These are phyloP conservation scores for Penicillium argentinense DNA, from an alignment of 495 filamentous ascomycete species.

Conservation along the genomic window DNA sequence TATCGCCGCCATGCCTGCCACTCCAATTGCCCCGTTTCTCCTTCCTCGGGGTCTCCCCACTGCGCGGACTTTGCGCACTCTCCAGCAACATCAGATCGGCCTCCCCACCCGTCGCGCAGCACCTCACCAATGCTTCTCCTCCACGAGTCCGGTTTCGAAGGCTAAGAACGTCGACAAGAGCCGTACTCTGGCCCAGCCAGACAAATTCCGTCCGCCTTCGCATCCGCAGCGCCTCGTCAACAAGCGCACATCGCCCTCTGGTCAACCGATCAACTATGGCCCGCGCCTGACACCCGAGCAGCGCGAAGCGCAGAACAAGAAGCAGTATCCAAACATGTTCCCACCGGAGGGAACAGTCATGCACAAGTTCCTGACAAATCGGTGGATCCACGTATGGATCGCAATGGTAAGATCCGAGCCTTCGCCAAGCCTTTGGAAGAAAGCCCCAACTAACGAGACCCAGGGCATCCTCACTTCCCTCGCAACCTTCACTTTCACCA, in stretches of 20 bases:
- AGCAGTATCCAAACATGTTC: slow-evolving; percentile 79
- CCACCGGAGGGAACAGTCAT: slow-evolving; percentile 71
- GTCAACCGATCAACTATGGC: slow-evolving; percentile 61
- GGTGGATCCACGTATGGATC: slow-evolving; percentile 73
- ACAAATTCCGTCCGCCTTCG: slow-evolving; percentile 82
- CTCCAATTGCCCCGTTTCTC: slow-evolving; percentile 41
- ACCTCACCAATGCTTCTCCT: slow-evolving; percentile 27
- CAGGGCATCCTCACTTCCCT: slow-evolving; percentile 68
- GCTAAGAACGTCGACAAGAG: slow-evolving; percentile 40
- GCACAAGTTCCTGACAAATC: slow-evolving; percentile 71
- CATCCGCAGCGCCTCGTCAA: slow-evolving; percentile 63
- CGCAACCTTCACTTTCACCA: slow-evolving; percentile 63
- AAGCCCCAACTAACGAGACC: no score
- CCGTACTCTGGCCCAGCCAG: slow-evolving; percentile 71
- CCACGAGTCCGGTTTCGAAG: slow-evolving; percentile 15
- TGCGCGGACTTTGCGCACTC: slow-evolving; percentile 26
- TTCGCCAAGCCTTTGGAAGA: slow-evolving; percentile 1
- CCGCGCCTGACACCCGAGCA: slow-evolving; percentile 60
- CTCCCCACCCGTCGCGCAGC: neutral
- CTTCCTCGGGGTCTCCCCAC: slow-evolving; percentile 43
- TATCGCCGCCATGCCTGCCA: slow-evolving; percentile 20
- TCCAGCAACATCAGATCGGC: slow-evolving; percentile 16
- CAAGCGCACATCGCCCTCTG: slow-evolving; percentile 24
- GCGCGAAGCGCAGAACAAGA: slow-evolving; percentile 56
- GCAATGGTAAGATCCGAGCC: slow-evolving; percentile 58